These are phyloP conservation scores for Pestalotiopsis sp. DNA, from an alignment of 2,329 filamentous ascomycete species.

Conservation along the genomic window DNA sequence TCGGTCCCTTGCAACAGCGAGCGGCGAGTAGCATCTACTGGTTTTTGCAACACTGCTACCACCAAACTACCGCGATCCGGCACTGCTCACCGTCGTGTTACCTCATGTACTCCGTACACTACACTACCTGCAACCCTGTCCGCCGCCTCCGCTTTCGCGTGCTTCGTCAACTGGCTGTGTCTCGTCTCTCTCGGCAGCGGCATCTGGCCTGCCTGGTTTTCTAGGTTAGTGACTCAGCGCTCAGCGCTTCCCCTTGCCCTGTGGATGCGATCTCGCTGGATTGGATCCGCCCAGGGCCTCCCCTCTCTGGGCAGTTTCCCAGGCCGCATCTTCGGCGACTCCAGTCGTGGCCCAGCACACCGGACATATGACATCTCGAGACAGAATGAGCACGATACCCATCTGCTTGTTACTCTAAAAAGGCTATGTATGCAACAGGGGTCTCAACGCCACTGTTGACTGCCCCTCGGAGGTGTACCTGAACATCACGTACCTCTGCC, in stretches of 20 bases:
- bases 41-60: background rate
- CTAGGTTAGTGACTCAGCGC: conserved; percentile 23
- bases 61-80: background rate
- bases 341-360: conserved; percentile 27
- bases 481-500: conserved; percentile 22
- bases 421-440: conserved; percentile 28
- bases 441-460: conserved; percentile 34
- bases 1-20: conserved; percentile 5
- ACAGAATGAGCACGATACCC: background rate
- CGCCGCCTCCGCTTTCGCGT: conserved; percentile 11
- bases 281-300: conserved; percentile 19
- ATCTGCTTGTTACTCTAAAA: conserved; percentile 29
- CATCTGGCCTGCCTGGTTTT: background rate
- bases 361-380: conserved; percentile 17
- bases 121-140: background rate
- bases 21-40: background rate
- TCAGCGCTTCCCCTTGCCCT: conserved; percentile 1
- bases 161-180: conserved; percentile 1
- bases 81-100: background rate
- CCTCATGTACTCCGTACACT: background rate
- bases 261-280: conserved; percentile 7
- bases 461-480: conserved; percentile 22
- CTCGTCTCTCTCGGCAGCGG: background rate
- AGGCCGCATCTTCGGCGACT: conserved; percentile 34
- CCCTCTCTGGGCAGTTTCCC: conserved; percentile 19